phyloP scores from a whole-genome alignment of 805 yeast genomes.

The Starmerella ratchasimensis region DNA sequence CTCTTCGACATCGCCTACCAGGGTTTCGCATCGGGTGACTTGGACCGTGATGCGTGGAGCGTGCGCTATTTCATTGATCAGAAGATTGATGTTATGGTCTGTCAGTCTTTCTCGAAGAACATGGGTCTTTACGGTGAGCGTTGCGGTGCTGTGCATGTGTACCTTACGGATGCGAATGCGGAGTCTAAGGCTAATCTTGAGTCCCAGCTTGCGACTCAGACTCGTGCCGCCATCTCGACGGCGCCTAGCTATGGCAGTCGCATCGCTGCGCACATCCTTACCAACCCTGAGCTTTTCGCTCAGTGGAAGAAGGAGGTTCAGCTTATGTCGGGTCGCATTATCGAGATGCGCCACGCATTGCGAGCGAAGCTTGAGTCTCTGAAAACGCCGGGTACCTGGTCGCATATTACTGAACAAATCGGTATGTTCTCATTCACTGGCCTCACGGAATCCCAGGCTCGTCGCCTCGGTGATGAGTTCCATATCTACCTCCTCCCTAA shows the following conservation, averaged over 20 bases:
- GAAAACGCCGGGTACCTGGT: conserved; percentile 83
- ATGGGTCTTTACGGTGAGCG: conserved; percentile 94
- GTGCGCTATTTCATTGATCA: conserved; percentile 34
- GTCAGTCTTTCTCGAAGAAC: conserved; percentile 91
- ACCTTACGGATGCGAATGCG: conserved; percentile 32
- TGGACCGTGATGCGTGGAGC: conserved; percentile 55
- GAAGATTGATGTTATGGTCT: conserved; percentile 35
- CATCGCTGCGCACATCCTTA: conserved; percentile 63
- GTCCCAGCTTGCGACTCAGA: conserved; percentile 63
- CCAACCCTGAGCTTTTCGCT: conserved; percentile 45
- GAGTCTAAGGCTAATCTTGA: conserved; percentile 37
- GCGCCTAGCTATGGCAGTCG: conserved; percentile 96
- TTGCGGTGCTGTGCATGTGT: conserved; percentile 53
- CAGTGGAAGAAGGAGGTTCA: conserved; percentile 79
- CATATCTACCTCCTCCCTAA: conserved; percentile 77
- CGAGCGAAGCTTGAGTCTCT: conserved; percentile 46
- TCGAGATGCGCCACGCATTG: conserved; percentile 59
- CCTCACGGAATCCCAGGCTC: conserved; percentile 59
- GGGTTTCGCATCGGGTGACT: conserved; percentile 73
- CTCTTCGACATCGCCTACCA: conserved; percentile 90
- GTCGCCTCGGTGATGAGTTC: conserved; percentile 54
- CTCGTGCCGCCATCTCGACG: conserved; percentile 76
- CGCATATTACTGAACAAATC: conserved; percentile 74
- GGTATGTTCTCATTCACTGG: conserved; percentile 98
- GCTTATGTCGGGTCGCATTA: conserved; percentile 78